Percentiles rank a stretch among this genome's conserved stretches.
Evolutionary conservation across 495 filamentous ascomycete species (phyloP).

Genomic region (Lophiostoma macrostomum): DNA sequence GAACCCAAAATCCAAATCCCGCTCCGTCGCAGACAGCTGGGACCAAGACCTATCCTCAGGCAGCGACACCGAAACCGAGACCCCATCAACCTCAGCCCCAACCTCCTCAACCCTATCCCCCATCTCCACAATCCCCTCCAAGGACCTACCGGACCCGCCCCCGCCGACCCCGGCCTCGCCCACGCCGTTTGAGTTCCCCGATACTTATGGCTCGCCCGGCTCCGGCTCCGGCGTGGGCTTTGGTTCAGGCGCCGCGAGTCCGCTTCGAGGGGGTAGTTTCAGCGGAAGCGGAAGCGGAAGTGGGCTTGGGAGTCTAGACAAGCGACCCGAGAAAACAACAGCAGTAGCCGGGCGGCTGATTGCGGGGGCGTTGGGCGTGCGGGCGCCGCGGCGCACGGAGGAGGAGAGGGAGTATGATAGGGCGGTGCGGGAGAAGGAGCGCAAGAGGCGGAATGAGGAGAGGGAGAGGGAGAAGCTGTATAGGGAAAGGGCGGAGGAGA

Average conservation of each 20-base stretch:
- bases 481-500: slow-evolving; percentile 65
- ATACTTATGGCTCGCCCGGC: background rate
- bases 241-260: background rate
- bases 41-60: slow-evolving; percentile 66
- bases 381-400: slow-evolving; percentile 75
- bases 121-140: slow-evolving; percentile 24
- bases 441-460: slow-evolving; percentile 69
- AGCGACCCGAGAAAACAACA: slow-evolving; percentile 83
- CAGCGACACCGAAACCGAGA: slow-evolving; percentile 46
- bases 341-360: slow-evolving; percentile 89
- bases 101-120: slow-evolving; percentile 35
- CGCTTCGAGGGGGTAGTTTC: background rate
- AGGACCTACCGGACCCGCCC: slow-evolving; percentile 22
- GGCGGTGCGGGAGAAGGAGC: slow-evolving; percentile 80
- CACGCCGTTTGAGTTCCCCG: slow-evolving; percentile 25
- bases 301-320: slow-evolving; percentile 25
- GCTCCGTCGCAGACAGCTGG: slow-evolving; percentile 73
- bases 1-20: slow-evolving; percentile 40
- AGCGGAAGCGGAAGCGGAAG: slow-evolving; percentile 20
- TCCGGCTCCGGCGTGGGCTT: background rate
- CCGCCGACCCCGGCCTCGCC: slow-evolving; percentile 34
- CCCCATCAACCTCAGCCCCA: slow-evolving; percentile 43
- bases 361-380: slow-evolving; percentile 79
- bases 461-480: slow-evolving; percentile 61
- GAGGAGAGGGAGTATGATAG: slow-evolving; percentile 86